Conservation (phyloP, 768 basidiomycete species). For the Pleurotus citrinopileatus region DNA sequence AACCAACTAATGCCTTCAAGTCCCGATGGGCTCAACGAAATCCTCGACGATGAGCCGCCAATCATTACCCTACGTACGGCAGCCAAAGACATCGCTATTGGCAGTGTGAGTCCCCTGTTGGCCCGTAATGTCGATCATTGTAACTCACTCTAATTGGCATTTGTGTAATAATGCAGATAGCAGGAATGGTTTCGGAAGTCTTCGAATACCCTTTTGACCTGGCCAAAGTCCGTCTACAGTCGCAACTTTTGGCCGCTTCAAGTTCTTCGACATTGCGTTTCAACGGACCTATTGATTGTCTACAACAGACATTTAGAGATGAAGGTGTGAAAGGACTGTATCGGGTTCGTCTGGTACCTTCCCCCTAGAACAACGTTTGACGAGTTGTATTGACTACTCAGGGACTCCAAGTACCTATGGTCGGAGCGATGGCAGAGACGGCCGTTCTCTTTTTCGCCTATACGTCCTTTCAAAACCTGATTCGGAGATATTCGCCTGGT, state of each 20-base stretch:
- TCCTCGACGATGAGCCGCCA: conserved; percentile 14
- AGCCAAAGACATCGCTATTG: conserved; percentile 52
- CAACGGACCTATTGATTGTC: conserved; percentile 85
- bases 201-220: conserved; percentile 97
- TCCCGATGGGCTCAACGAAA: conserved; percentile 14
- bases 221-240: conserved; percentile 91
- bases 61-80: conserved; percentile 22
- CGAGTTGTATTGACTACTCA: conserved; percentile 30
- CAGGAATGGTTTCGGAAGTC: conserved; percentile 80
- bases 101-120: conserved; percentile 43
- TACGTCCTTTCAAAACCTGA: conserved; percentile 64
- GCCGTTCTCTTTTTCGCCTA: conserved; percentile 87
- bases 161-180: conserved; percentile 48
- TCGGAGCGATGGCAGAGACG: conserved; percentile 92
- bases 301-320: conserved; percentile 72
- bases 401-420: conserved; percentile 90
- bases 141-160: conserved; percentile 9
- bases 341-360: conserved; percentile 65
- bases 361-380: too few species aligned
- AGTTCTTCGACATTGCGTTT: conserved; percentile 50
- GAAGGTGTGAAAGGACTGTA: conserved; percentile 88
- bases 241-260: conserved; percentile 75
- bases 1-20: conserved; percentile 13
- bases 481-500: conserved; percentile 36
- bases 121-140: not conserved